phyloP scores from a whole-genome alignment of 2,329 filamentous ascomycete genomes.

The Fusarium burgessii region DNA sequence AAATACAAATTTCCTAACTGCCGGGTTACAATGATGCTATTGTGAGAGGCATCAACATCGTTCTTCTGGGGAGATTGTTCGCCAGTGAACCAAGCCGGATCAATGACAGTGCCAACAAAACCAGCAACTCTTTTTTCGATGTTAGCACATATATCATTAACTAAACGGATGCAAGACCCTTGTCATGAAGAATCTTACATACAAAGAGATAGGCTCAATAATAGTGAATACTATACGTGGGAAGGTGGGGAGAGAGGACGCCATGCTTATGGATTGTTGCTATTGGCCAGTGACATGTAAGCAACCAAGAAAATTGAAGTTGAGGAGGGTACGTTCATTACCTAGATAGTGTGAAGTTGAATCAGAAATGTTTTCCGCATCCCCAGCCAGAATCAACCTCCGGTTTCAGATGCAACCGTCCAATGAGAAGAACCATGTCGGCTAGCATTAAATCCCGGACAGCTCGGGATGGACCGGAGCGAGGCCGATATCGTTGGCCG shows the following conservation, averaged over 20 bases:
- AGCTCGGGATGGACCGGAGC: constrained; percentile 32
- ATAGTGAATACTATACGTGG: constrained; percentile 76
- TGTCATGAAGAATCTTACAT: constrained; percentile 62
- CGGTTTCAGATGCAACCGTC: background rate
- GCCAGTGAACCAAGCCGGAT: constrained; percentile 71
- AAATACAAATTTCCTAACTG: constrained; percentile 79
- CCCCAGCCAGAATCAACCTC: constrained; percentile 12
- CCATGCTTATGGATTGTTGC: constrained; percentile 57
- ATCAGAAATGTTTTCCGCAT: constrained; percentile 6
- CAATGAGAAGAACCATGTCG: background rate
- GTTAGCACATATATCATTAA: constrained; percentile 7
- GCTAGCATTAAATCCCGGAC: background rate
- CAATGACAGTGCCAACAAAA: constrained; percentile 65
- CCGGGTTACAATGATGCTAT: constrained; percentile 68
- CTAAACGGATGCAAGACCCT: background rate
- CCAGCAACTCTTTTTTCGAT: constrained; percentile 65
- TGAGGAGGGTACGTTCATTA: background rate
- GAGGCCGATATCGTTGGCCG: constrained; percentile 18
- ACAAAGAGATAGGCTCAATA: constrained; percentile 77
- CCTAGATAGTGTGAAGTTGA: background rate
- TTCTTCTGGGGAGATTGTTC: constrained; percentile 66
- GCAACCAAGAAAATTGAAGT: constrained; percentile 13
- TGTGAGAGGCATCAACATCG: constrained; percentile 54
- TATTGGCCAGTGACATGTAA: background rate
- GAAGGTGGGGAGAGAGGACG: constrained; percentile 71